Base-by-base conservation (phyloP, 495 filamentous ascomycete genomes). In the Amphirosellinia nigrospora region DNA sequence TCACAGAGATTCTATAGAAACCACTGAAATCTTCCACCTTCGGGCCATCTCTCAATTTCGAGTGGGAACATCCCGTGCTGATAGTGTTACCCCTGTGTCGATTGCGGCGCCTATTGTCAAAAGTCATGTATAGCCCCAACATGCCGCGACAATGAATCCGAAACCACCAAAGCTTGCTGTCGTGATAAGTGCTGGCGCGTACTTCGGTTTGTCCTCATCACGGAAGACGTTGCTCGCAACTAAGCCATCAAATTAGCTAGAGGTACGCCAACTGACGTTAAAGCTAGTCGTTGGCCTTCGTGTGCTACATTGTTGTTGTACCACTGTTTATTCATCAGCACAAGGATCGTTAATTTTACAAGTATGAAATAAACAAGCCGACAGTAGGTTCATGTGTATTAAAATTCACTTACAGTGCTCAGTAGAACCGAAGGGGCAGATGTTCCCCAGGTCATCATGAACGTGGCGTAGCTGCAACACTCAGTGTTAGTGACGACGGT, bases 281-380 rank as follows among this genome's bases (percentile, higher is more conserved):
- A 79, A 0, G 89, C 83, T 10, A 94, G 85, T 30, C 92, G 89
- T 26, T 87, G 86, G 53, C 89, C 88, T 79, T 94, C 92, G 71
- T 94, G 86, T 1, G 91, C 90, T 21, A 91, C 86, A 68, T 95
- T 95, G 81, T 95, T 95, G 75, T 92, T 93, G 75, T 92, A 93
- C 91, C 89, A 90, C 21, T 78, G 43, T 34, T 46, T 10, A 26
- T 6, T 36, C 1, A 67, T 67, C 38, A 67, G 64, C 28, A 46
- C 26, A 1, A 46, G 23, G 4, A 11, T 28, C 1, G 30, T 30
- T 48, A 8, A 4, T 9, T 19, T 23, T 9, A 39, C 7, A 16
- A 21, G n/a, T 53, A 30, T 15, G 59, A 26, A 52, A 2, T 16
- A n/a, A 34, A 39, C n/a, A 6, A 34, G 9, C 21, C 6, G 8